phyloP scores from a whole-genome alignment of 108 stramenopile genomes.

The Epithemia pelagica region DNA sequence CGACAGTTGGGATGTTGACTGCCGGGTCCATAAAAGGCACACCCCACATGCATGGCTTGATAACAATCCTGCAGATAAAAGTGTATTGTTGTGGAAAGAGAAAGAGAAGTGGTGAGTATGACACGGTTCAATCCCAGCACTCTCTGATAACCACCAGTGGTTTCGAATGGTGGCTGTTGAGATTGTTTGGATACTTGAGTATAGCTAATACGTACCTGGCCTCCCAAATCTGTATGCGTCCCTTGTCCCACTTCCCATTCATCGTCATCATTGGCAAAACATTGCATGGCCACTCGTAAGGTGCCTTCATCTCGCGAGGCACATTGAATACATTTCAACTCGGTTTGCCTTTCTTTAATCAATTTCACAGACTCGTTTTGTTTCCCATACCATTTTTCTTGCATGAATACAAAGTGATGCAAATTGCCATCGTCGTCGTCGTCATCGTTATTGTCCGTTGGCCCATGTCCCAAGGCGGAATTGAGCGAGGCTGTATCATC shows the following conservation, averaged over 20 bases:
- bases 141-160: background rate
- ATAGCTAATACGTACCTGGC: background rate
- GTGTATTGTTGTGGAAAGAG: no score
- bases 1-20: conserved; percentile 1
- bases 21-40: conserved; percentile 12
- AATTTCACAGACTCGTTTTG: conserved; percentile 1
- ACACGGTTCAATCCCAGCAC: no score
- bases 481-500: conserved; percentile 5
- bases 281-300: conserved; percentile 41
- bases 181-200: background rate
- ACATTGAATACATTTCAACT: conserved; percentile 39
- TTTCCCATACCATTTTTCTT: conserved; percentile 6
- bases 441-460: conserved; percentile 1
- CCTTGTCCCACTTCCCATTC: conserved; percentile 13
- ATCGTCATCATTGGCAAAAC: conserved; percentile 28
- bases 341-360: conserved; percentile 19
- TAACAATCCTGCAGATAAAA: background rate
- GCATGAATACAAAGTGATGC: conserved; percentile 14
- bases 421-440: background rate
- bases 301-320: conserved; percentile 5
- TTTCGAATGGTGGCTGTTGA: background rate
- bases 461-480: background rate
- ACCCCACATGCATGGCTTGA: conserved; percentile 18
- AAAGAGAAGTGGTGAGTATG: no score
- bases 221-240: background rate